Percentiles rank a stretch among this genome's conserved stretches.
These are phyloP conservation scores for Wickerhamiella lipophila DNA, from an alignment of 805 yeast species.

Conservation along the genomic window DNA sequence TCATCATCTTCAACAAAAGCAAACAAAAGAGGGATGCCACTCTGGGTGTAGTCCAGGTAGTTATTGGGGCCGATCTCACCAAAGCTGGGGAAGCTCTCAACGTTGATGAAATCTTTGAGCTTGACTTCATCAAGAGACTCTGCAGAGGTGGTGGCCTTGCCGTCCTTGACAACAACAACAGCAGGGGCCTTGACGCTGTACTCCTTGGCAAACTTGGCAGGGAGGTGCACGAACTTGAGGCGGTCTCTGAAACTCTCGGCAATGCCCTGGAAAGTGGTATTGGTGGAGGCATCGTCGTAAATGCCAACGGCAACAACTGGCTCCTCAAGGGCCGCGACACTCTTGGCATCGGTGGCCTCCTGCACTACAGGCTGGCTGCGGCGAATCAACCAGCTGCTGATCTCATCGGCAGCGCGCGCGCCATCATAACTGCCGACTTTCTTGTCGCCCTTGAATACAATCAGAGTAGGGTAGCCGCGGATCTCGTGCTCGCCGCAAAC, in stretches of 20 bases:
- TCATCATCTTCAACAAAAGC: constrained; percentile 64
- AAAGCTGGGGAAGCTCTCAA: constrained; percentile 66
- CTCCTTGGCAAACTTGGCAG: constrained; percentile 32
- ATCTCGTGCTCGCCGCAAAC: constrained; percentile 56
- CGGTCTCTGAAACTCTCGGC: constrained; percentile 57
- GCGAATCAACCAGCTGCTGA: constrained; percentile 65
- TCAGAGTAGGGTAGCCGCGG: constrained; percentile 72
- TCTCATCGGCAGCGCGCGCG: constrained; percentile 68
- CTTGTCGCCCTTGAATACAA: constrained; percentile 45
- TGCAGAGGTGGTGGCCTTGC: constrained; percentile 25
- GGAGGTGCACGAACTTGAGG: constrained; percentile 43
- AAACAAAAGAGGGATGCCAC: constrained; percentile 73
- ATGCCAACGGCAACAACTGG: constrained; percentile 35
- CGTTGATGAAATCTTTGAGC: constrained; percentile 38
- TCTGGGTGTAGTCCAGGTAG: constrained; percentile 58
- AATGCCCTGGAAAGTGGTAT: constrained; percentile 46
- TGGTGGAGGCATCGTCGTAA: constrained; percentile 38
- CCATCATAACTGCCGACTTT: constrained; percentile 62
- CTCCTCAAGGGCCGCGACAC: constrained; percentile 31
- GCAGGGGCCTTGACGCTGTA: constrained; percentile 35
- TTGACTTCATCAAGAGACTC: constrained; percentile 27
- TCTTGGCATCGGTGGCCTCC: constrained; percentile 39
- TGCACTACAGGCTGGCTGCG: constrained; percentile 69
- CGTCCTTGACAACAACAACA: constrained; percentile 34
- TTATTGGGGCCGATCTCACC: constrained; percentile 79